Evolutionary conservation across 208 protist species (phyloP).

Genomic region (Porcisia hertigi): DNA sequence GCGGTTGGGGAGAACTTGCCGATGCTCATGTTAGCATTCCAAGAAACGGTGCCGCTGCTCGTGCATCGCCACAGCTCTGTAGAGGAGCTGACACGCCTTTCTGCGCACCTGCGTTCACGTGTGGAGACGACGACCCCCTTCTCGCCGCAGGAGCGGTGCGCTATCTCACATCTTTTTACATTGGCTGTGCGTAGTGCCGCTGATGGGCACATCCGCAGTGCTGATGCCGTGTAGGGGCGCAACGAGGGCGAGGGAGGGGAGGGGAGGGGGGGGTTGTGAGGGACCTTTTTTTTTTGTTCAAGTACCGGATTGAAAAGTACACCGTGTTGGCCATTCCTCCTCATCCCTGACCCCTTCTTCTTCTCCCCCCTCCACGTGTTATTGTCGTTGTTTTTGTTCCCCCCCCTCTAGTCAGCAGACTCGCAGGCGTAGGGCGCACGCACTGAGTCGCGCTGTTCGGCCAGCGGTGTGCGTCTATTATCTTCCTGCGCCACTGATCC

Average conservation of each 20-base stretch:
- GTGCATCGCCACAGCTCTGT: constrained; percentile 13
- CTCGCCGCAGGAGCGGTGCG: constrained; percentile 2
- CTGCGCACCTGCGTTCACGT: constrained; percentile 19
- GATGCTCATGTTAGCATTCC: constrained; percentile 22
- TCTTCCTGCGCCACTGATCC: too few relatives aligned
- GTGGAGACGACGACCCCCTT: constrained; percentile 12
- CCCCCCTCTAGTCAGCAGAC: not conserved
- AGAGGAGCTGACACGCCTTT: constrained; percentile 1
- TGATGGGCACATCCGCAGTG: constrained; percentile 2
- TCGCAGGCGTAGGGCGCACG: not conserved
- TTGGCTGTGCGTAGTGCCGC: constrained; percentile 6
- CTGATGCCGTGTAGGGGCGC: not conserved
- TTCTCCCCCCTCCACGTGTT: not conserved
- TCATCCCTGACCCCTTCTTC: not conserved
- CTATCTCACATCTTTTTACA: constrained; percentile 9
- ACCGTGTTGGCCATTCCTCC: not conserved
- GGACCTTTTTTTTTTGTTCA: not conserved
- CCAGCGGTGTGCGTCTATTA: too few relatives aligned
- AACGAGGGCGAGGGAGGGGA: too few relatives aligned
- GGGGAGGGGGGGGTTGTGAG: not conserved
- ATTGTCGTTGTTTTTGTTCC: too few relatives aligned
- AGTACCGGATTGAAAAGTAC: not conserved
- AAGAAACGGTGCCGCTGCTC: constrained; percentile 27
- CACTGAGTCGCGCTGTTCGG: not conserved
- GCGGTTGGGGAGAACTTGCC: constrained; percentile 19